These are phyloP conservation scores for Gigaspora rosea DNA, from an alignment of 192 early-diverging fungal species.

Conservation along the genomic window DNA sequence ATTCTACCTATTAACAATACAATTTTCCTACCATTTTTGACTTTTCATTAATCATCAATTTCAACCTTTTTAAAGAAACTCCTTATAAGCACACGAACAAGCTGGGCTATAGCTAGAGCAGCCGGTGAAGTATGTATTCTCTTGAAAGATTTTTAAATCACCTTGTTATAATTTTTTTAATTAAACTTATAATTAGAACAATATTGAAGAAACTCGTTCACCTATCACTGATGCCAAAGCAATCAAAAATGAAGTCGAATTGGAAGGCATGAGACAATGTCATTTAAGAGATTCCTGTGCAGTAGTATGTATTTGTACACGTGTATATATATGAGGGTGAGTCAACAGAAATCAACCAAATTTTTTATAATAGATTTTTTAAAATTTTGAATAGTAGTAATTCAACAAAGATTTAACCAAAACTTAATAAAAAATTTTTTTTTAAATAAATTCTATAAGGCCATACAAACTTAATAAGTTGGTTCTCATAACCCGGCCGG, in stretches of 20 bases:
- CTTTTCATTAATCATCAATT: no score
- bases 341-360: no score
- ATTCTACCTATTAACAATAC: no score
- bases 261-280: conserved; percentile 89
- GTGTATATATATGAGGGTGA: no score
- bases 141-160: background rate
- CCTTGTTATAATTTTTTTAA: background rate
- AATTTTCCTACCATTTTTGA: no score
- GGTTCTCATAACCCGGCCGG: no score
- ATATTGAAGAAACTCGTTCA: conserved; percentile 59
- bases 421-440: no score
- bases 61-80: conserved; percentile 47
- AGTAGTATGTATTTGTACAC: conserved; percentile 54
- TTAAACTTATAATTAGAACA: conserved; percentile 37
- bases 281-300: conserved; percentile 91
- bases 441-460: no score
- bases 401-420: no score
- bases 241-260: conserved; percentile 89
- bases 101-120: conserved; percentile 75
- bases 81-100: conserved; percentile 66
- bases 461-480: no score
- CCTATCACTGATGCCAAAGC: conserved; percentile 84
- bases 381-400: no score
- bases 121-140: conserved; percentile 55
- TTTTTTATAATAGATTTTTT: no score